Evolutionary conservation across 257 asterid species (phyloP).

Genomic region (Scutellaria barbata): DNA sequence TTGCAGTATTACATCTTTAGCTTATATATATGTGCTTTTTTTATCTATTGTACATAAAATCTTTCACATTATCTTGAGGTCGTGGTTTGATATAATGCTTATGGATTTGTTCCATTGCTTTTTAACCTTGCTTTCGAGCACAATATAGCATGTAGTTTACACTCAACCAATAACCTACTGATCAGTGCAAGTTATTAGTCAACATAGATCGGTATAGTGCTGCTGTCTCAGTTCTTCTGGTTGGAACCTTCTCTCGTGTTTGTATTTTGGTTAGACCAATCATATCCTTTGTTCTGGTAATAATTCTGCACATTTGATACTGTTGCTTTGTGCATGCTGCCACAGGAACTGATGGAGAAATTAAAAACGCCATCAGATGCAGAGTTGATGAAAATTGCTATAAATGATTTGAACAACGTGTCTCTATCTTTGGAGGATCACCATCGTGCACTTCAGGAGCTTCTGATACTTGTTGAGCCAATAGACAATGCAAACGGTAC

Average conservation of each 20-base stretch:
- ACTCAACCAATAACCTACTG: constrained; percentile 14
- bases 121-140: constrained; percentile 8
- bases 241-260: constrained; percentile 14
- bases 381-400: constrained; percentile 73
- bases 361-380: constrained; percentile 83
- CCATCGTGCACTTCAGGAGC: constrained; percentile 84
- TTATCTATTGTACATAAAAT: neutral
- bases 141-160: neutral
- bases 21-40: constrained; percentile 9
- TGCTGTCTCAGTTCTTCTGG: constrained; percentile 15
- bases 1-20: neutral
- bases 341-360: constrained; percentile 77
- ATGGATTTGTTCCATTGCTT: neutral
- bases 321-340: constrained; percentile 28
- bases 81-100: neutral
- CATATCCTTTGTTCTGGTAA: neutral
- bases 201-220: neutral
- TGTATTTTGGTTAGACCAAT: neutral
- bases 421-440: constrained; percentile 71
- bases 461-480: constrained; percentile 82
- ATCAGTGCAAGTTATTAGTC: constrained; percentile 9
- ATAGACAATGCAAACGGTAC: constrained; percentile 88
- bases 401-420: constrained; percentile 69
- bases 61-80: neutral
- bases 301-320: constrained; percentile 25